Evolutionary conservation across 2,329 filamentous ascomycete species (phyloP).

Genomic region (Grosmannia serpens): DNA sequence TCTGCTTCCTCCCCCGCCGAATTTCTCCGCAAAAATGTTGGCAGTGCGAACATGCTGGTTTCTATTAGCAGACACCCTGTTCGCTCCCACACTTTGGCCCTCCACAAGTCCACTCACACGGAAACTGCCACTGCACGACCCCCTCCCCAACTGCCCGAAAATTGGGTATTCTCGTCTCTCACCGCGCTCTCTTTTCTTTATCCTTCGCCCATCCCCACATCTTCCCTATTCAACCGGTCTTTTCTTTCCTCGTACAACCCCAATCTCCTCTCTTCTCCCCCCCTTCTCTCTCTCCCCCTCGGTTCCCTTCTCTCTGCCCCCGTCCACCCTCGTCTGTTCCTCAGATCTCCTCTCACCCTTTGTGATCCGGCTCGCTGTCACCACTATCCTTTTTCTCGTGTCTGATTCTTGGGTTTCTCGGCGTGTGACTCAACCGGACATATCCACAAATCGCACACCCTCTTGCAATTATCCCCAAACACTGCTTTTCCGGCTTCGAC

Average conservation of each 20-base stretch:
- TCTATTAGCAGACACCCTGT: not conserved
- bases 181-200: slow-evolving; percentile 8
- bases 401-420: not conserved
- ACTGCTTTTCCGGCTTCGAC: not conserved
- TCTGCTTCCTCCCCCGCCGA: slow-evolving; percentile 5
- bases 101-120: slow-evolving; percentile 4
- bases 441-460: not conserved
- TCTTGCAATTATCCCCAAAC: not conserved
- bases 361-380: not conserved
- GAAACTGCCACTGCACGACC: not conserved
- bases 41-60: not conserved
- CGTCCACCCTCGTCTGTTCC: not conserved
- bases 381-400: not conserved
- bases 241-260: slow-evolving; percentile 2
- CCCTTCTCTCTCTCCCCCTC: not conserved
- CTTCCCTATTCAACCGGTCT: slow-evolving; percentile 7
- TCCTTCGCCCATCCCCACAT: slow-evolving; percentile 12
- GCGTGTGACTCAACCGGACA: not conserved
- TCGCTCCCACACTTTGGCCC: not conserved
- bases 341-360: not conserved
- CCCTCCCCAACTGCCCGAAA: not conserved
- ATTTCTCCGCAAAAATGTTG: slow-evolving; percentile 8
- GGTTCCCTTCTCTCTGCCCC: not conserved
- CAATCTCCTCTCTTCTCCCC: not conserved
- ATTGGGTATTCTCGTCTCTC: not conserved